Evolutionary conservation across 352 stramenopile genomes (phyloP), one percentile per base, ranked within the genome.

Genomic region (Phytopythium aichiense): DNA sequence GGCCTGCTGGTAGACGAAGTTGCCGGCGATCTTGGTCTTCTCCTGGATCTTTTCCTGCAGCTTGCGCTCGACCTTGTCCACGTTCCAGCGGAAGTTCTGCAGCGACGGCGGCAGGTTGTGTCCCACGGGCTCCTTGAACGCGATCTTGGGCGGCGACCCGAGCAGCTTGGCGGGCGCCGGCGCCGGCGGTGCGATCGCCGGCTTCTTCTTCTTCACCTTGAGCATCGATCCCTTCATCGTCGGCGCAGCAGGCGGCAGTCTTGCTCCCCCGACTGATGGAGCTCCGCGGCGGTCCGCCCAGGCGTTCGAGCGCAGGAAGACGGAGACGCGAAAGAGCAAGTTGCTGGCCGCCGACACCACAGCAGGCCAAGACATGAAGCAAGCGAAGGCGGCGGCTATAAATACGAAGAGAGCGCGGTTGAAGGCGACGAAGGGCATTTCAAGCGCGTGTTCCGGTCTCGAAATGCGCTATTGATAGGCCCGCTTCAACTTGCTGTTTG

Each of bases 1-100:
- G n/a, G 84, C 84, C 61, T 94, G 84, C 62, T 94, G 84, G 60
- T 92, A 94, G 20, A 92, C 81, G 58, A 92, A 94, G 37, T 94
- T 94, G 53, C 84, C 84, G 0, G 80, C 81, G 52, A 94, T 89
- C 56, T 89, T 78, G 65, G 82, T 94, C 64, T 90, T 89, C 71
- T 94, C 84, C 57, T 90, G 82, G 61, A 94, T 92, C 58, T 92
- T 94, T 57, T 91, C 83, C 67, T 91, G 84, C 40, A 94, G 66
- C 61, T 92, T 91, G 60, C 80, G 76, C 65, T 92, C 81, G 42
- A 92, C 83, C 52, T 94, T 91, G 66, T 89, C 74, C 18, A 89
- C 79, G 59, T 77, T 80, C 84, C 84, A 92, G 18, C 81, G 81
- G 63, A 91, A 91, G 37, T 79, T 85, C 45, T 84, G 79, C 31